Percentiles rank a stretch among this genome's conserved stretches.
phyloP scores from a whole-genome alignment of 352 stramenopile species.

The Phytophthora niederhauseri region DNA sequence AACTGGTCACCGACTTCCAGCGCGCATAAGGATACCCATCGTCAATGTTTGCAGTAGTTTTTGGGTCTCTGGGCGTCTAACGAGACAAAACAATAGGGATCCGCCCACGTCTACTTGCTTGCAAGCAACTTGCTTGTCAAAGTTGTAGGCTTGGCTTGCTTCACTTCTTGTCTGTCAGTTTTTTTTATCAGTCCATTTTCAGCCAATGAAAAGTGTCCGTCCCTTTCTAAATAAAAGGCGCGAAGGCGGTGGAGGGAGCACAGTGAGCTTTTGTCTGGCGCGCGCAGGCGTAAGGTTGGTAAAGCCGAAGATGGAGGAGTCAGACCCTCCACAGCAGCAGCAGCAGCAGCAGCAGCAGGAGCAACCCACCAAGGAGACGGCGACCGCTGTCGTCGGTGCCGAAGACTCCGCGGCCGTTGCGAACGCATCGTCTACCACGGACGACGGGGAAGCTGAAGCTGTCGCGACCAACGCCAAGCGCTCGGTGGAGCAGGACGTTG shows the following conservation, averaged over 20 bases:
- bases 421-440: background rate
- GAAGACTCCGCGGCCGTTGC: background rate
- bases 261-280: slow-evolving; percentile 28
- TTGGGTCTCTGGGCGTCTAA: too few species aligned
- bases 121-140: too few species aligned
- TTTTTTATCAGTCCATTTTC: slow-evolving; percentile 9
- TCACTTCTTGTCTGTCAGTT: background rate
- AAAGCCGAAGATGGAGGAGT: too few species aligned
- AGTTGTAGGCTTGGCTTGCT: background rate
- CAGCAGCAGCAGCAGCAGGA: too few species aligned
- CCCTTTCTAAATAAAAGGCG: slow-evolving; percentile 9
- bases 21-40: too few species aligned
- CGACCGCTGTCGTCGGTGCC: background rate
- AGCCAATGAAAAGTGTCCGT: background rate
- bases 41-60: too few species aligned
- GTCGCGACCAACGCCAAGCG: background rate
- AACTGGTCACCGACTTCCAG: too few species aligned
- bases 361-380: background rate
- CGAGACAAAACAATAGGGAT: too few species aligned
- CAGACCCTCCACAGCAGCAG: too few species aligned
- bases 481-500: background rate
- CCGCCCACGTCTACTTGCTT: too few species aligned
- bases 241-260: slow-evolving; percentile 17
- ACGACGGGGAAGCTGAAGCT: slow-evolving; percentile 4
- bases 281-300: background rate